These are phyloP conservation scores for Aspergillus avenaceus DNA, from an alignment of 495 filamentous ascomycete species.

Conservation along the genomic window DNA sequence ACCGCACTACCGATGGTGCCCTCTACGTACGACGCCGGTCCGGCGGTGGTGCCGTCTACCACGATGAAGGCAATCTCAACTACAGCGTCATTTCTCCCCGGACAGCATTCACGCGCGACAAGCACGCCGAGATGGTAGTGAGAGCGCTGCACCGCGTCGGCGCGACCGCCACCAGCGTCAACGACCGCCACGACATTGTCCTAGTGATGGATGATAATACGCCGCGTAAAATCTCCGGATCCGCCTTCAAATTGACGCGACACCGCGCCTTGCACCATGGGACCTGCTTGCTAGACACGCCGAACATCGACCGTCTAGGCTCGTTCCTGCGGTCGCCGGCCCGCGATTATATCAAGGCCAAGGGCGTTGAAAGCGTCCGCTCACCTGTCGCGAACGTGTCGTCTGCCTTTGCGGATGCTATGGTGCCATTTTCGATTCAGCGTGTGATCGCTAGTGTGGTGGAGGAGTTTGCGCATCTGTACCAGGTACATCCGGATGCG, in stretches of 20 bases:
- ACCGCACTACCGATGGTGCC: conserved; percentile 29
- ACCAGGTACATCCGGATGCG: conserved; percentile 26
- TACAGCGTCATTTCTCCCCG: conserved; percentile 85
- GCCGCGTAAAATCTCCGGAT: conserved; percentile 81
- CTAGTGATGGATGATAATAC: conserved; percentile 39
- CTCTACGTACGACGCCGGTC: conserved; percentile 75
- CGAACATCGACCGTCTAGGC: conserved; percentile 62
- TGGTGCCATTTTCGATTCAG: conserved; percentile 32
- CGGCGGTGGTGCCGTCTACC: conserved; percentile 90
- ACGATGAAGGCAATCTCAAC: conserved; percentile 89
- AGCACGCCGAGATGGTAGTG: conserved; percentile 87
- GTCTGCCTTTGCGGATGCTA: conserved; percentile 37
- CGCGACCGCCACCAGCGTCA: conserved; percentile 59
- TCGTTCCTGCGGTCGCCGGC: conserved; percentile 69
- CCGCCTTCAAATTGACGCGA: conserved; percentile 85
- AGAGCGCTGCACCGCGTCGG: conserved; percentile 58
- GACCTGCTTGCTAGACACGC: conserved; percentile 74
- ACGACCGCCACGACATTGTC: conserved; percentile 91
- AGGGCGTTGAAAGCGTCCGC: conserved; percentile 90
- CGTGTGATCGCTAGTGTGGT: conserved; percentile 32
- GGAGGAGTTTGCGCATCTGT: conserved; percentile 30
- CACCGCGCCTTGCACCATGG: conserved; percentile 82
- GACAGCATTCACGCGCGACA: conserved; percentile 69
- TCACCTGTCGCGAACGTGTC: conserved; percentile 78
- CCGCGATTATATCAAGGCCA: conserved; percentile 67